These are phyloP conservation scores for Osmanthus fragrans DNA, from an alignment of 257 asterid genomes.

Conservation along the genomic window DNA sequence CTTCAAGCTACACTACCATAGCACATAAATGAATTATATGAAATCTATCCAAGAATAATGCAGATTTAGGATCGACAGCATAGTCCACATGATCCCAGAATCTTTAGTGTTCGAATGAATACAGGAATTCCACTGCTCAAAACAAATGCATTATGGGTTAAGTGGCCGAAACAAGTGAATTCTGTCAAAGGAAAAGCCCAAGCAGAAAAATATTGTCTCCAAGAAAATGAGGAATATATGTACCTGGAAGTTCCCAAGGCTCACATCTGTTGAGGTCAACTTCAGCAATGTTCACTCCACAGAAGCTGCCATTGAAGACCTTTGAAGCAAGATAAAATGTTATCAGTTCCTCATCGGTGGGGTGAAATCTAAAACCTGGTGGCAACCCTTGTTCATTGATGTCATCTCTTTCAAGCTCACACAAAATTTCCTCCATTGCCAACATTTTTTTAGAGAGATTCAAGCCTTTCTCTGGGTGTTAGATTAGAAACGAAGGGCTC, in stretches of 20 bases:
- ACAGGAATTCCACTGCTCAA: too few species aligned
- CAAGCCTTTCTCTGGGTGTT: background rate
- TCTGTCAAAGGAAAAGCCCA: too few species aligned
- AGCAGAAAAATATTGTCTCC: too few species aligned
- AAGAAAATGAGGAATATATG: background rate
- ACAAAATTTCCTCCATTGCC: constrained; percentile 63
- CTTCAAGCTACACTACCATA: too few species aligned
- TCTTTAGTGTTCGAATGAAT: too few species aligned
- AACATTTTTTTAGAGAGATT: constrained; percentile 32
- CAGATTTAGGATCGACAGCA: too few species aligned
- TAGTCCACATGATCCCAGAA: too few species aligned
- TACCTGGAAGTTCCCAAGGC: constrained; percentile 94
- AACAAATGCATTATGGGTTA: too few species aligned
- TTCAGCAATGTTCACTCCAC: constrained; percentile 57
- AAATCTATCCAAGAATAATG: too few species aligned
- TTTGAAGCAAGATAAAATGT: constrained; percentile 76
- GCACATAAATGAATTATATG: too few species aligned
- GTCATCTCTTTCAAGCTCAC: constrained; percentile 52
- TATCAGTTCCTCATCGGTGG: constrained; percentile 85
- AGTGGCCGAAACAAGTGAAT: too few species aligned
- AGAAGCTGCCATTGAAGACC: constrained; percentile 50
- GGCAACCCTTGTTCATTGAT: constrained; percentile 55
- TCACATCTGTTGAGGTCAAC: constrained; percentile 85
- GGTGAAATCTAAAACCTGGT: constrained; percentile 82
- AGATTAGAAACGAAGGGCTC: background rate